phyloP scores from a whole-genome alignment of 225 moss, liverwort and hornwort species.

The Neckera pumila region DNA sequence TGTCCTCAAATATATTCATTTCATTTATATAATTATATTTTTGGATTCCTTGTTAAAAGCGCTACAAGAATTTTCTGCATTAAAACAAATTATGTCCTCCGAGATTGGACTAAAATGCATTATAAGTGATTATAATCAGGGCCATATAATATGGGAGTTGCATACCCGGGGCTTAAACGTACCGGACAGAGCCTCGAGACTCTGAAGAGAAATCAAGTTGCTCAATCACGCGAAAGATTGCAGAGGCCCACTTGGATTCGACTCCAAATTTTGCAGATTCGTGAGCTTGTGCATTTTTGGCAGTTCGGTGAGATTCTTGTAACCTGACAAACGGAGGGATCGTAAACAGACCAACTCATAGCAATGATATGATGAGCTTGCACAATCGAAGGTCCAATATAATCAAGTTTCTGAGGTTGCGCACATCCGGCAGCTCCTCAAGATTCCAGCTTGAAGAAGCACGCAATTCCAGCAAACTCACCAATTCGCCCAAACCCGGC shows the following conservation, averaged over 20 bases:
- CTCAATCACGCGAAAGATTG: background rate
- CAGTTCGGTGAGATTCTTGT: background rate
- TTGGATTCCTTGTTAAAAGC: too few species aligned
- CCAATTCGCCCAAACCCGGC: background rate
- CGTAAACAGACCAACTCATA: background rate
- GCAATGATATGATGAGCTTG: background rate
- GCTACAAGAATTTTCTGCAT: too few species aligned
- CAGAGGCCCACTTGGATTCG: background rate
- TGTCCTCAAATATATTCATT: too few species aligned
- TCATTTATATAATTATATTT: too few species aligned
- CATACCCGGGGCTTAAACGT: too few species aligned
- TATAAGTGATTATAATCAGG: too few species aligned
- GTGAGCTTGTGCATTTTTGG: background rate
- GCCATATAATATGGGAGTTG: too few species aligned
- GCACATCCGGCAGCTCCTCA: background rate
- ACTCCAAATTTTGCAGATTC: background rate
- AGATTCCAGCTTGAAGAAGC: background rate
- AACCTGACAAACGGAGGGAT: background rate
- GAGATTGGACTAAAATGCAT: too few species aligned
- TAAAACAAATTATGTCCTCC: too few species aligned
- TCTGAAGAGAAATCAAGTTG: background rate
- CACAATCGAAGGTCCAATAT: background rate
- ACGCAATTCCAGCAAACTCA: background rate
- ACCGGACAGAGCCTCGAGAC: too few species aligned
- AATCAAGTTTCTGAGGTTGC: background rate